These are phyloP conservation scores for Phytophthora nicotianae DNA, from an alignment of 352 stramenopile genomes.

Conservation along the genomic window DNA sequence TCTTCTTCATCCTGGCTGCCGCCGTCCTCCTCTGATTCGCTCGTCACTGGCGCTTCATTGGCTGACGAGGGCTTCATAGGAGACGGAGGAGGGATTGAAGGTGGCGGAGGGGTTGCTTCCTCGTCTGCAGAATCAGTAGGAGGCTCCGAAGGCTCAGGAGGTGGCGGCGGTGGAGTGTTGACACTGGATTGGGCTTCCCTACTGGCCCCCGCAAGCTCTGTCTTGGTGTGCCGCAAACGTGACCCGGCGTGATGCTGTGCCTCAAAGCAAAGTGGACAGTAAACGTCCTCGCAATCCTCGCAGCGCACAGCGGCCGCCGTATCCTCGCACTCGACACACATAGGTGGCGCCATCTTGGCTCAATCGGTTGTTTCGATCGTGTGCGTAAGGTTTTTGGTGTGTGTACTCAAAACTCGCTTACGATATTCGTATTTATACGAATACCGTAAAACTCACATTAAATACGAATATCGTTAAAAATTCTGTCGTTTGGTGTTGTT, in stretches of 20 bases:
- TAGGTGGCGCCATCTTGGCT: constrained; percentile 31
- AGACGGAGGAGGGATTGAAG: constrained; percentile 6
- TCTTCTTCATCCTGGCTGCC: constrained; percentile 15
- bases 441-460: too few species aligned
- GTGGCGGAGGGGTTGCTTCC: neutral
- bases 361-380: neutral
- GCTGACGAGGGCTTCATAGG: constrained; percentile 9
- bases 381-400: too few species aligned
- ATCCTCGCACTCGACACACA: constrained; percentile 89
- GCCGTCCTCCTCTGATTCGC: constrained; percentile 33
- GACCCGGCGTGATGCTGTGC: constrained; percentile 72
- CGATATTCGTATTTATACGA: too few species aligned
- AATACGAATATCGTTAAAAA: too few species aligned
- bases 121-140: neutral
- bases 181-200: constrained; percentile 2
- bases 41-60: constrained; percentile 25
- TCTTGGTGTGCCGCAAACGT: constrained; percentile 50
- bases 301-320: constrained; percentile 72
- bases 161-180: constrained; percentile 6
- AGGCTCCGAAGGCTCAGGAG: neutral
- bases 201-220: constrained; percentile 23
- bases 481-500: too few species aligned
- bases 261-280: constrained; percentile 79
- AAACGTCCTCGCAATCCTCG: constrained; percentile 70
- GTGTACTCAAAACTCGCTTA: too few species aligned